These are phyloP conservation scores for Parathielavia hyrcaniae DNA, from an alignment of 495 filamentous ascomycete species.

Conservation along the genomic window DNA sequence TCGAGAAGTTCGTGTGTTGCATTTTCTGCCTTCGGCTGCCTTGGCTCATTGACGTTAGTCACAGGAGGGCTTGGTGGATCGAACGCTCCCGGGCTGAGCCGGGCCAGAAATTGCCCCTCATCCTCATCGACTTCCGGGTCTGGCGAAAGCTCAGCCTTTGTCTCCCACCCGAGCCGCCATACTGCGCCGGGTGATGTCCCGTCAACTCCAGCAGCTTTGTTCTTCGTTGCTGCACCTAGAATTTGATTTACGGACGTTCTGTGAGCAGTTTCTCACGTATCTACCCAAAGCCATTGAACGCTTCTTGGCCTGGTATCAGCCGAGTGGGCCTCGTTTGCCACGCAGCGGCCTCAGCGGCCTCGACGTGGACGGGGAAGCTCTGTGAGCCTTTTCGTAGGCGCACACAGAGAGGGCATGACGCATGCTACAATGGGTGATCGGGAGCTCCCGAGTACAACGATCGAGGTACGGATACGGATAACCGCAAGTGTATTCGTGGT, in stretches of 20 bases:
- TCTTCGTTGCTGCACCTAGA: not conserved
- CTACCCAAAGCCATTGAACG: not conserved
- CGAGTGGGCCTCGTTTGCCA: conserved; percentile 6
- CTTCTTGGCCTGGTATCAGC: not conserved
- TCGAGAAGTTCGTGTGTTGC: conserved; percentile 13
- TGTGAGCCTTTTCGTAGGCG: too few relatives aligned
- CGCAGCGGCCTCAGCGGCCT: not conserved
- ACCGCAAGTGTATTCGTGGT: too few relatives aligned
- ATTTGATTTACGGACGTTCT: not conserved
- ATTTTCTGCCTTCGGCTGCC: conserved; percentile 4
- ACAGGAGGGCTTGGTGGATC: conserved; percentile 20
- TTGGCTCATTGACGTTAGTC: conserved; percentile 23
- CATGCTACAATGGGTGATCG: too few relatives aligned
- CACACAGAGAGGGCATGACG: too few relatives aligned
- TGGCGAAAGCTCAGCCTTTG: conserved; percentile 4
- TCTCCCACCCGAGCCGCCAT: conserved; percentile 26
- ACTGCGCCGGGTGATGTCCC: too few relatives aligned
- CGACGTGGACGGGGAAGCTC: not conserved
- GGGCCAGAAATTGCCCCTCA: conserved; percentile 27
- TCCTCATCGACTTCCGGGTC: conserved; percentile 2
- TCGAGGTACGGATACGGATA: too few relatives aligned
- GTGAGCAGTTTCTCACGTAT: not conserved
- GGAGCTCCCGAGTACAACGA: too few relatives aligned
- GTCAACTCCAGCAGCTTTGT: not conserved
- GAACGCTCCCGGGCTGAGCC: conserved; percentile 28